A percentile compares a stretch with the other conserved stretches of the same genome.
These are phyloP conservation scores for Larix sibirica DNA, from an alignment of 83 land plant species.

Conservation along the genomic window DNA sequence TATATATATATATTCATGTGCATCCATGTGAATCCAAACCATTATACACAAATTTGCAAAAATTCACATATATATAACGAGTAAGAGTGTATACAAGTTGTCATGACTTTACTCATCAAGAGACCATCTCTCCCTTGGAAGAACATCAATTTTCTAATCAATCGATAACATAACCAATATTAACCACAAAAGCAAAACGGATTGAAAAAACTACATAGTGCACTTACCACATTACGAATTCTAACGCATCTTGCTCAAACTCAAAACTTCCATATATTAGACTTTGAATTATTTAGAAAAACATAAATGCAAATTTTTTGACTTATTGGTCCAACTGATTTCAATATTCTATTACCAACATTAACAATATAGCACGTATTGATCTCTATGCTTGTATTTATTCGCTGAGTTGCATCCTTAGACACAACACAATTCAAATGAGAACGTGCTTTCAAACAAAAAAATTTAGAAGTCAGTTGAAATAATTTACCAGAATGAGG, in stretches of 20 bases:
- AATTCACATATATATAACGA: too few species aligned
- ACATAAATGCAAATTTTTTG: neutral
- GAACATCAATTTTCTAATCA: neutral
- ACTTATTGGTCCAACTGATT: neutral
- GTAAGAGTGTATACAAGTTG: too few species aligned
- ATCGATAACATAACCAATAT: neutral
- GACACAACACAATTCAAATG: neutral
- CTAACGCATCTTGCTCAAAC: neutral
- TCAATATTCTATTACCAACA: neutral
- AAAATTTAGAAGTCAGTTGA: neutral
- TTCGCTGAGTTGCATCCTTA: too few species aligned
- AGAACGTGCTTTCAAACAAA: conserved; percentile 2
- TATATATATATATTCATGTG: too few species aligned
- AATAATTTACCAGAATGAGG: neutral
- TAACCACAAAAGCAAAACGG: neutral
- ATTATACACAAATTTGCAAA: too few species aligned
- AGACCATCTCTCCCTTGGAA: neutral
- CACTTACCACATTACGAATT: neutral
- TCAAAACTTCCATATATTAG: neutral
- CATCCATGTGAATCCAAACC: too few species aligned
- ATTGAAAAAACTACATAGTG: neutral
- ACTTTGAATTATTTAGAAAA: neutral
- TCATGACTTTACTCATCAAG: too few species aligned
- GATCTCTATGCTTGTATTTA: neutral
- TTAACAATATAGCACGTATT: neutral